Evolutionary conservation across 345 rosid species (phyloP).

Genomic region (Ceriops tagal): DNA sequence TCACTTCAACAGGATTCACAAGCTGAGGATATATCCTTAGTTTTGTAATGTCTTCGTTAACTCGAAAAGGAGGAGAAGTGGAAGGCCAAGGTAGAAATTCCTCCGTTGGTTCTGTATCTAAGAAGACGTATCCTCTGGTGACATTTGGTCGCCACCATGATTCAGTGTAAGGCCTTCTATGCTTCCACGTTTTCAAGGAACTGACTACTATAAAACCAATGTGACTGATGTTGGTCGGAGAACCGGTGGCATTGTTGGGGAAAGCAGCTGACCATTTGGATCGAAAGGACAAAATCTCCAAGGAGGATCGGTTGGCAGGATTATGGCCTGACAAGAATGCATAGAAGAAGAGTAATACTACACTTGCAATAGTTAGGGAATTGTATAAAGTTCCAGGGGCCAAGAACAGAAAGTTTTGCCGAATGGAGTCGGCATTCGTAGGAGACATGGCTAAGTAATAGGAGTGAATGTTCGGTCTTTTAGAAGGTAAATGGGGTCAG

Average conservation of each 20-base stretch:
- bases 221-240: slow-evolving; percentile 46
- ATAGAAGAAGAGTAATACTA: slow-evolving; percentile 21
- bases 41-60: slow-evolving; percentile 41
- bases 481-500: too few species aligned
- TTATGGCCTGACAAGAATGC: slow-evolving; percentile 12
- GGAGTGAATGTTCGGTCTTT: too few species aligned
- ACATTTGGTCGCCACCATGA: slow-evolving; percentile 66
- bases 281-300: not conserved
- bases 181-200: slow-evolving; percentile 39
- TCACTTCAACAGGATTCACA: slow-evolving; percentile 21
- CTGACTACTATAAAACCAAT: slow-evolving; percentile 46
- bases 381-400: slow-evolving; percentile 19
- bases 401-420: slow-evolving; percentile 6
- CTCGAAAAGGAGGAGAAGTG: slow-evolving; percentile 41
- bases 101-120: slow-evolving; percentile 41
- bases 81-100: slow-evolving; percentile 50
- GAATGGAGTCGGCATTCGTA: slow-evolving; percentile 1
- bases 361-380: slow-evolving; percentile 20
- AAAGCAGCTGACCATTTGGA: slow-evolving; percentile 5
- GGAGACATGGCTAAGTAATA: not conserved
- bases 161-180: slow-evolving; percentile 43
- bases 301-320: not conserved
- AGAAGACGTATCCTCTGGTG: slow-evolving; percentile 54
- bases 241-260: not conserved
- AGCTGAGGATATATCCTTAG: slow-evolving; percentile 32